phyloP scores from a whole-genome alignment of 2,329 filamentous ascomycete genomes.

The Penicillium sp. region DNA sequence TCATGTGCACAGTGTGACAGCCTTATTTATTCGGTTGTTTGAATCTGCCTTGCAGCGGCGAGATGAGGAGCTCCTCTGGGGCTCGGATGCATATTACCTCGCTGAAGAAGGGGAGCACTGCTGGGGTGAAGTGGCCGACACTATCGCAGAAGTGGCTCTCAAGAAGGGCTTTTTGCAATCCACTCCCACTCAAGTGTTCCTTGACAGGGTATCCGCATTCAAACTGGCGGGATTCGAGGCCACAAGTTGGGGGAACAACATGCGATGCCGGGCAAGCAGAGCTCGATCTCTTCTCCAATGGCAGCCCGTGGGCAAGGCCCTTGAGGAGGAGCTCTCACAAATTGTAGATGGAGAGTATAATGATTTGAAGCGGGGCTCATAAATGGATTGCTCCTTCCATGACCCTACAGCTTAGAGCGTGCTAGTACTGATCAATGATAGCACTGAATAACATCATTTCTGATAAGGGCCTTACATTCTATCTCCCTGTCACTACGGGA shows the following conservation, averaged over 20 bases:
- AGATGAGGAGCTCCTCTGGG: slow-evolving; percentile 1
- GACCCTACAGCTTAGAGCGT: too few relatives aligned
- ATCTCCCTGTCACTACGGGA: too few relatives aligned
- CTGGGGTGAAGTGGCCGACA: slow-evolving; percentile 1
- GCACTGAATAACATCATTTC: too few relatives aligned
- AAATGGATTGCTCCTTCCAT: neutral
- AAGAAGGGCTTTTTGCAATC: neutral
- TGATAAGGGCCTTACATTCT: too few relatives aligned
- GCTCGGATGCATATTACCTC: slow-evolving; percentile 1
- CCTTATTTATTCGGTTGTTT: neutral
- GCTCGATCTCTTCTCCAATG: neutral
- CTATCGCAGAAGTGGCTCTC: neutral
- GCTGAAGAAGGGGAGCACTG: slow-evolving; percentile 4
- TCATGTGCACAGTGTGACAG: slow-evolving; percentile 2
- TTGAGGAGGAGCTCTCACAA: neutral
- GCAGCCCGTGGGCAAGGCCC: neutral
- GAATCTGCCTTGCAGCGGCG: neutral
- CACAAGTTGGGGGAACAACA: slow-evolving; percentile 4
- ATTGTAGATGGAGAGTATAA: neutral
- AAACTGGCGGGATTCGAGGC: slow-evolving; percentile 3
- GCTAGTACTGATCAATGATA: too few relatives aligned
- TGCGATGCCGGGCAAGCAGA: slow-evolving; percentile 1
- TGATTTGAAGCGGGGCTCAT: neutral
- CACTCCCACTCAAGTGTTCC: neutral
- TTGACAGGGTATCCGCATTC: neutral